Base-by-base conservation (phyloP, 2,329 filamentous ascomycete species). In the Aurifilum marmelostoma region DNA sequence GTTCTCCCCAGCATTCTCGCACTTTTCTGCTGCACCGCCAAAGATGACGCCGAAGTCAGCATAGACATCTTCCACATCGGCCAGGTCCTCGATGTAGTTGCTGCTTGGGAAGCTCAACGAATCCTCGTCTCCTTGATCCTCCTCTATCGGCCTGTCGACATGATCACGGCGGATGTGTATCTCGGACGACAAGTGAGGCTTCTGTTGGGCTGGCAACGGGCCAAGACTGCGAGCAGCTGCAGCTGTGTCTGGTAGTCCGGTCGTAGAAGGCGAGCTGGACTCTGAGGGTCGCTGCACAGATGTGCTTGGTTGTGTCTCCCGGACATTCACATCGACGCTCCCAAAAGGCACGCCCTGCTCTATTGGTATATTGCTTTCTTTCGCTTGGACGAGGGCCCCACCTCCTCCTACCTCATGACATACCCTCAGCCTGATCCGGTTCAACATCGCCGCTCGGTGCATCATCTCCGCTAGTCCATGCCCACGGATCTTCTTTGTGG, bases 371-470 rank as follows among this genome's bases (percentile, higher is more conserved):
- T 11, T 11, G 3, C 32, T 11, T 14, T 24, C 56, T 59, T 21
- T 29, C 41, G 18, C 39, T 24, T 50, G 24, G 24, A 63, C 9
- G 24, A 21, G 3, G 16, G 12, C 18, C 8, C 77, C 78, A 41
- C 73, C 69, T 61, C 75, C 74, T 11, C 73, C 75, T 0, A 79
- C 78, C 24, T 80, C 78, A n/a, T 77, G 76, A 1, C 79, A 78
- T 32, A 87, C 78, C 4, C 83, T 80, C 68, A 82, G 79, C 24
- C 87, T 80, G 11, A 89, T 81, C 12, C 85, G 79, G 74, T 92
- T 92, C 76, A 91, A 82, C 68, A 91, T 87, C 7, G 89, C 90
- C 27, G 87, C 88, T 63, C 90, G 88, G 32, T 89, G 82, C 18
- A 92, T 80, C 34, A 88, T 79, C 52, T 84, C 83, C 66, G 77